Conservation (phyloP, 2,329 filamentous ascomycete genomes). For the Penicillium janthinellum region DNA sequence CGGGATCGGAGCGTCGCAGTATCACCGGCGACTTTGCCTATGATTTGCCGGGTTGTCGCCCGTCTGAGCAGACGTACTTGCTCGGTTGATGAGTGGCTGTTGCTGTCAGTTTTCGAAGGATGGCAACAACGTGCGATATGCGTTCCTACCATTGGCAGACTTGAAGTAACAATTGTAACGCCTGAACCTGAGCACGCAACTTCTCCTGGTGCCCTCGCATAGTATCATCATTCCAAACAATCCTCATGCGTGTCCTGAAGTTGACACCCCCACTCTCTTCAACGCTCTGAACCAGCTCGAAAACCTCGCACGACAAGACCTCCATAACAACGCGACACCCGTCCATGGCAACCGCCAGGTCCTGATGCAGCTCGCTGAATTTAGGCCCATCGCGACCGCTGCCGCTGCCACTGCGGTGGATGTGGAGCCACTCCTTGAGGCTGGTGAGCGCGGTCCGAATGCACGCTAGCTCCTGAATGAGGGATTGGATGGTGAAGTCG, state of each 20-base stretch:
- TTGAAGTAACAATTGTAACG: conserved; percentile 42
- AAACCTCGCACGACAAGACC: conserved; percentile 38
- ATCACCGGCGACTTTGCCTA: conserved; percentile 41
- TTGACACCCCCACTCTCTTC: conserved; percentile 24
- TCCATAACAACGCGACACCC: conserved; percentile 42
- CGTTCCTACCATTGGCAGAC: conserved; percentile 41
- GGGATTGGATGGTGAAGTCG: conserved; percentile 41
- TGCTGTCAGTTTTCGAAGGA: conserved; percentile 4
- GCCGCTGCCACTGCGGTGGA: conserved; percentile 25
- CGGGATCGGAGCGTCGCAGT: conserved; percentile 38
- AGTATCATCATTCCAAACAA: conserved; percentile 41
- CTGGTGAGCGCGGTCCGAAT: conserved; percentile 41
- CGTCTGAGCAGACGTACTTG: conserved; percentile 38
- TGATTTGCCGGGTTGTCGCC: conserved; percentile 37
- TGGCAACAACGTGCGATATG: neutral
- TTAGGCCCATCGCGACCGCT: conserved; percentile 27
- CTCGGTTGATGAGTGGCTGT: conserved; percentile 37
- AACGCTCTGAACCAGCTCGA: conserved; percentile 30
- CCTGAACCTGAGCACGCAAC: conserved; percentile 40
- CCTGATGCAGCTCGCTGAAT: conserved; percentile 31
- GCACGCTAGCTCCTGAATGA: conserved; percentile 40
- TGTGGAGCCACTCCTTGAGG: conserved; percentile 39
- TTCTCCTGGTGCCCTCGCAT: conserved; percentile 41
- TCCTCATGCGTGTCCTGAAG: conserved; percentile 31
- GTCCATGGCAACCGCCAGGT: conserved; percentile 37